Base-by-base conservation (phyloP, 331 rosid species). In the Stylosanthes scabra region DNA sequence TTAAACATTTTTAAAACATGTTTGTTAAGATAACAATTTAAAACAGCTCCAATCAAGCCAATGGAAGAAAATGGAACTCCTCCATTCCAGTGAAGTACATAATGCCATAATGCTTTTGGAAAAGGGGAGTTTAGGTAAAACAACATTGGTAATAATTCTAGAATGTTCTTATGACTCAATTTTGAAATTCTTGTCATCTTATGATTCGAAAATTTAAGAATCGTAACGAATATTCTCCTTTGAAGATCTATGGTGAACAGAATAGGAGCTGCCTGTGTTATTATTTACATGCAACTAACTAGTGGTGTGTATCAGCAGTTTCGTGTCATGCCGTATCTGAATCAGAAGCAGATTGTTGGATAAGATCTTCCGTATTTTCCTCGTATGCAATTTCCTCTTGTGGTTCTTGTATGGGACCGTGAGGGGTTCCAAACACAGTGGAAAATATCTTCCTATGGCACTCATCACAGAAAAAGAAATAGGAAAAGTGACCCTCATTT, bases 401-500 rank as follows among this genome's bases (percentile, higher is more conserved):
- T 66, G 9, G 52, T 57, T 79, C 78, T 34, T 34, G 39, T 37
- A 91, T 13, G 0, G 87, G 93, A 3, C 97, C 97, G 78, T 84
- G 89, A 59, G 97, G 90, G 74, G 70, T 47, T 85, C 99, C 97
- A 77, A 90, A 85, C 75, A 91, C 85, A 14, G 90, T 80, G 57
- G 93, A 74, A 52, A 94, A 86, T 16, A 94, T 88, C 74, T 85
- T 83, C 67, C 79, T 84, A 6, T 91, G 99, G 72, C 97, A 94
- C 61, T 90, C 92, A 55, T 88, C 89, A 45, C 99, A 94, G 84
- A 91, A 90, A 70, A 81, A 88, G 83, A 88, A 85, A 86, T 84
- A 91, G 42, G 97, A 91, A 67, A 88, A 90, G 78, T 94, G 99
- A 10, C 97, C 99, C 84, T 91, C 99, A 11, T 84, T 91, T 70